phyloP scores from a whole-genome alignment of 805 yeast genomes.

The Teunomyces barrocoloradensis region DNA sequence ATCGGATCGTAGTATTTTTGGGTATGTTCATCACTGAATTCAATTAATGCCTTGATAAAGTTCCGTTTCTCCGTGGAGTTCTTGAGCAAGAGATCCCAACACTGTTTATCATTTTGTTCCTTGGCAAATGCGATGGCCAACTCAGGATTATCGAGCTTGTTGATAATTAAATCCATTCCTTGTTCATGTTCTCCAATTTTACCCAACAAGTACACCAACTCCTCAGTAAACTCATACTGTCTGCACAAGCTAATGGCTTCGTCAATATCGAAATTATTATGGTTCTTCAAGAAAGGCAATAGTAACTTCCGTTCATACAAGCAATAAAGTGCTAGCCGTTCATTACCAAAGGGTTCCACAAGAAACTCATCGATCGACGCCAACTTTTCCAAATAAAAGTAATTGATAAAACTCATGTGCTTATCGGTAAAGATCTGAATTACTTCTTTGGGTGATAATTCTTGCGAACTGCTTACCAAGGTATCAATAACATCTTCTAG shows the following conservation, averaged over 20 bases:
- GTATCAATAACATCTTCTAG: conserved; percentile 49
- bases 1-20: conserved; percentile 10
- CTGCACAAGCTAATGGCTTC: conserved; percentile 69
- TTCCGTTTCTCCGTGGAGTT: conserved; percentile 69
- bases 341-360: conserved; percentile 60
- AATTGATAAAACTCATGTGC: conserved; percentile 51
- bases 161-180: conserved; percentile 76
- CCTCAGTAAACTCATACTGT: conserved; percentile 51
- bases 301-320: conserved; percentile 55
- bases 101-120: conserved; percentile 63
- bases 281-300: conserved; percentile 56
- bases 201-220: conserved; percentile 78
- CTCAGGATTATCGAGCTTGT: conserved; percentile 72
- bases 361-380: conserved; percentile 47
- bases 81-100: conserved; percentile 75
- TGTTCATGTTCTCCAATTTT: conserved; percentile 74
- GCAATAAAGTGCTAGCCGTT: conserved; percentile 63
- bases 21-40: conserved; percentile 56
- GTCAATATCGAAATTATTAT: conserved; percentile 60
- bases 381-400: conserved; percentile 61
- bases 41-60: conserved; percentile 74
- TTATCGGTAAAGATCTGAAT: conserved; percentile 44
- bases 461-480: conserved; percentile 63
- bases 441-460: conserved; percentile 54
- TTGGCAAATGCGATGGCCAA: conserved; percentile 79